These are phyloP conservation scores for Chlorophyllum brunneum DNA, from an alignment of 768 basidiomycete genomes.

Conservation along the genomic window DNA sequence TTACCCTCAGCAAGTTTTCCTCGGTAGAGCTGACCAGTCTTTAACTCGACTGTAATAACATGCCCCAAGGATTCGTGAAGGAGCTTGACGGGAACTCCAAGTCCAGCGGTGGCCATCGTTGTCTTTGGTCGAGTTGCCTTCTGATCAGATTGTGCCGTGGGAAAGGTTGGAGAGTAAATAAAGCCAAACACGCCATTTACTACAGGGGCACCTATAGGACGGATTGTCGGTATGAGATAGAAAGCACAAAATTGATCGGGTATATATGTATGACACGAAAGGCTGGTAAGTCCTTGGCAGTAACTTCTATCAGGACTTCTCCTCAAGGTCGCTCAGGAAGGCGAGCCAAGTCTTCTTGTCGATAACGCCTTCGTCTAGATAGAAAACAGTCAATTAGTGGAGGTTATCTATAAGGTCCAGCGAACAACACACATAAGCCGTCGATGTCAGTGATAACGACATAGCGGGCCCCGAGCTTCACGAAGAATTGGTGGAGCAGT, in stretches of 20 bases:
- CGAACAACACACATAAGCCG: slow-evolving; percentile 63
- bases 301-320: slow-evolving; percentile 32
- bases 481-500: slow-evolving; percentile 90
- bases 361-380: slow-evolving; percentile 80
- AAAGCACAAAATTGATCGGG: too few species aligned
- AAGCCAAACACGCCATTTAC: neutral
- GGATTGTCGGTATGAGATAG: too few species aligned
- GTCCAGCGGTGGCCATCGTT: slow-evolving; percentile 54
- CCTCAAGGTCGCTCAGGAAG: slow-evolving; percentile 75
- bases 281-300: neutral
- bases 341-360: slow-evolving; percentile 94
- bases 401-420: neutral
- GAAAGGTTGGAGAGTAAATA: neutral
- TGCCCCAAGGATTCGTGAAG: slow-evolving; percentile 96
- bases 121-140: slow-evolving; percentile 16
- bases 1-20: slow-evolving; percentile 96
- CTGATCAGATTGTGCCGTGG: neutral
- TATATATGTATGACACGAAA: neutral
- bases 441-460: slow-evolving; percentile 80
- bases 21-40: slow-evolving; percentile 95
- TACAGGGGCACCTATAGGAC: too few species aligned
- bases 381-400: neutral
- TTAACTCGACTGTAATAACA: slow-evolving; percentile 95
- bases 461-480: slow-evolving; percentile 90
- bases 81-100: slow-evolving; percentile 95